Conservation (phyloP, 495 filamentous ascomycete species). For the Staphylotrichum tortipilum region DNA sequence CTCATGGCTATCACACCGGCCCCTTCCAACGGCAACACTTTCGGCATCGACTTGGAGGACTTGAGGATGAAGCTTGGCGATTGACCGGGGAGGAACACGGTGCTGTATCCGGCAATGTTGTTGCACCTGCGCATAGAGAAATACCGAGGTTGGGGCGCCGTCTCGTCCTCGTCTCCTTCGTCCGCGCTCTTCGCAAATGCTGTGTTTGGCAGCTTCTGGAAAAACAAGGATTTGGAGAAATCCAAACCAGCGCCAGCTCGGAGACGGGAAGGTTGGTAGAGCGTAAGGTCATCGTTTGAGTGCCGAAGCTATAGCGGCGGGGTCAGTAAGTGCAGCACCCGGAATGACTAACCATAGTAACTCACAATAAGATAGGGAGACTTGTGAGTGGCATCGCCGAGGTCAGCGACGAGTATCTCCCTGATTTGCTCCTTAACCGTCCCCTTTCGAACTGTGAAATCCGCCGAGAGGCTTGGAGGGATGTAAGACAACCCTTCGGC, state of each 20-base stretch:
- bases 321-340: no score
- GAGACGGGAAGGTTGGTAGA: constrained; percentile 71
- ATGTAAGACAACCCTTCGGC: constrained; percentile 69
- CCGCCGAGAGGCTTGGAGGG: constrained; percentile 63
- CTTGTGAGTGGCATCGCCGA: constrained; percentile 63
- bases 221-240: constrained; percentile 50
- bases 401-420: constrained; percentile 72
- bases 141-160: constrained; percentile 33
- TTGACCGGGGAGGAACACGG: constrained; percentile 70
- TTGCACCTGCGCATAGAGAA: constrained; percentile 52
- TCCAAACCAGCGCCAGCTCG: constrained; percentile 17
- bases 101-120: constrained; percentile 64
- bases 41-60: constrained; percentile 63
- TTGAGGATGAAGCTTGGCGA: constrained; percentile 74
- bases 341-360: no score
- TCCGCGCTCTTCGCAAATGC: constrained; percentile 47
- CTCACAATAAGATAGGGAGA: constrained; percentile 73
- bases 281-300: constrained; percentile 67
- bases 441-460: constrained; percentile 58
- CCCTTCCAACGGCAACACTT: constrained; percentile 61
- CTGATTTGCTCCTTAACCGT: constrained; percentile 59
- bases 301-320: constrained; percentile 63
- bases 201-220: constrained; percentile 64
- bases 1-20: constrained; percentile 56
- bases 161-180: constrained; percentile 26